A percentile compares a stretch with the other conserved stretches of the same genome.
Conservation (phyloP, 179 eudicot species). For the Monotropa hypopitys region DNA sequence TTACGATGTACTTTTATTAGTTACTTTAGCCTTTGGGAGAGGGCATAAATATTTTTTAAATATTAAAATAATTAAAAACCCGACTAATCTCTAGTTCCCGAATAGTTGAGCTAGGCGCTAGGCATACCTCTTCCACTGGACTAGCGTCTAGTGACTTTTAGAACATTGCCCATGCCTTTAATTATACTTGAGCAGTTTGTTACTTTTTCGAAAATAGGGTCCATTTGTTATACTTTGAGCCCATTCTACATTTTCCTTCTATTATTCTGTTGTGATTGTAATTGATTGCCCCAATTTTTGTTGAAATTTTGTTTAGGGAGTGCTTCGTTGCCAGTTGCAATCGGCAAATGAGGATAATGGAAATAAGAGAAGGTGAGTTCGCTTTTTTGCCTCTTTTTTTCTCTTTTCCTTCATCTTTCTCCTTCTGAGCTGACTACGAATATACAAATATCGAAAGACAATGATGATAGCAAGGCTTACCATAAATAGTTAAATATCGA, state of each 20-base stretch:
- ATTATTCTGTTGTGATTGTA: background rate
- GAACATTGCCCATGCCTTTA: too few species aligned
- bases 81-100: too few species aligned
- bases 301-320: slow-evolving; percentile 39
- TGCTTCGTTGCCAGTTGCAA: slow-evolving; percentile 72
- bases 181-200: background rate
- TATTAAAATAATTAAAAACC: too few species aligned
- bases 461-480: background rate
- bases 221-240: background rate
- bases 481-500: background rate
- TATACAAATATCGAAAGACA: background rate
- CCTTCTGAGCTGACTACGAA: background rate
- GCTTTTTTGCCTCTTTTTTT: background rate
- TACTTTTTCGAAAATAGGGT: background rate
- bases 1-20: too few species aligned
- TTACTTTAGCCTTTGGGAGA: too few species aligned
- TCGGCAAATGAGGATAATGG: slow-evolving; percentile 79
- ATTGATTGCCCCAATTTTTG: background rate
- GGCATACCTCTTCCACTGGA: too few species aligned
- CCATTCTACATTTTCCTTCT: background rate
- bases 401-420: background rate
- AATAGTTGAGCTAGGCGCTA: too few species aligned
- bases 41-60: too few species aligned
- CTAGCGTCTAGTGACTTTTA: too few species aligned
- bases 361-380: slow-evolving; percentile 50